Base-by-base conservation (phyloP, 2,329 filamentous ascomycete genomes). In the Dendrostoma leiphaemia region DNA sequence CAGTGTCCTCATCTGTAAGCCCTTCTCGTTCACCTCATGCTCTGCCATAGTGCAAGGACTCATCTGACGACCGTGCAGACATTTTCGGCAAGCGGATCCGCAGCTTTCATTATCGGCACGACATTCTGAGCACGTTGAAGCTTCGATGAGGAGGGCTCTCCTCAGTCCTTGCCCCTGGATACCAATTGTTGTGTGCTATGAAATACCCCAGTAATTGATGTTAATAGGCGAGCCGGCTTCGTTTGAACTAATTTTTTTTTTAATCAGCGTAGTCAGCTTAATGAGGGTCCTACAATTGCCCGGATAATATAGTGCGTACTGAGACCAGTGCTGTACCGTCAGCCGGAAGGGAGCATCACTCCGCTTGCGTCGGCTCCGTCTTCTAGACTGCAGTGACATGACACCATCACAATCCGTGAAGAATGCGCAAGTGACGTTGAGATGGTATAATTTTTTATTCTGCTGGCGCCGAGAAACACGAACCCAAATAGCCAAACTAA, bases 1-100 rank as follows among this genome's bases (percentile, higher is more conserved):
- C 59, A 91, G 85, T 50, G 78, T 96, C 54, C 89, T 90, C 1
- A 82, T 87, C 77, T 86, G 90, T 95, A 84, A 79, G 90, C 82
- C 19, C 24, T 19, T 26, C 46, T 46, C 29, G 29, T 29, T 5
- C 26, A 38, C 13, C 15, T 17, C 47, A 31, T 9, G 1, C 12
- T 31, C 12, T n/a, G 1, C 8, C n/a, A n/a, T n/a, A n/a, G n/a
- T 2, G 5, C 2, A 40, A n/a, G 9, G 12, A 6, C 2, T 9
- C 12, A 10, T 3, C 9, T 43, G 9, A 44, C 57, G 41, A 43
- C 59, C 24, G 21, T 6, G 1, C 60, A 91, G 89, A 94, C 69
- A 70, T 94, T 13, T 88, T 85, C 60, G 90, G 91, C 8, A 95
- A 95, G 74, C 78, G 82, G 53, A 86, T 90, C 59, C 80, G 90